Percentiles rank a stretch among this genome's conserved stretches.
Evolutionary conservation across 768 basidiomycete species (phyloP).

Genomic region (Crucibulum laeve): DNA sequence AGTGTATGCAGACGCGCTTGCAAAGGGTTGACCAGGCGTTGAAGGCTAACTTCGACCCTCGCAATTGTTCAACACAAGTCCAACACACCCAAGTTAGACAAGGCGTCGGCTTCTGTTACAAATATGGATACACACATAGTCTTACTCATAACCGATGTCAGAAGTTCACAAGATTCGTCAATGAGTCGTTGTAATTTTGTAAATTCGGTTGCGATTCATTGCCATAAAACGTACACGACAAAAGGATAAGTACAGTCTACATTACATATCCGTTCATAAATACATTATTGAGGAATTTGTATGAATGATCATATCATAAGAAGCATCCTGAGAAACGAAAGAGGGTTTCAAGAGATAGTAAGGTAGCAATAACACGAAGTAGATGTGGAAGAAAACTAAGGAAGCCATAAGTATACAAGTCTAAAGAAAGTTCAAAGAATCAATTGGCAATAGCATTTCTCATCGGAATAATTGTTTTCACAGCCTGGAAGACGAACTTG

Average conservation of each 20-base stretch:
- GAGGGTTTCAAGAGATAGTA: too few relatives aligned
- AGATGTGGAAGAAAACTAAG: constrained; percentile 3
- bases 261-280: constrained; percentile 1
- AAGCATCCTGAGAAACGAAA: too few relatives aligned
- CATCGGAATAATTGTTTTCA: constrained; percentile 43
- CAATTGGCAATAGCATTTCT: constrained; percentile 36
- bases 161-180: too few relatives aligned
- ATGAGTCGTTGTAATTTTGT: too few relatives aligned
- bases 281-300: not conserved
- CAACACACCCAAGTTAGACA: too few relatives aligned
- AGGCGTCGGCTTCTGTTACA: too few relatives aligned
- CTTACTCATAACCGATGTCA: too few relatives aligned
- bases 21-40: too few relatives aligned
- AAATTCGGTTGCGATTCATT: not conserved
- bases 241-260: not conserved
- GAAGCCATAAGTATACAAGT: constrained; percentile 7
- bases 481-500: constrained; percentile 43
- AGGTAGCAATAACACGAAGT: not conserved
- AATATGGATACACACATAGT: too few relatives aligned
- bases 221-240: not conserved
- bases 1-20: too few relatives aligned
- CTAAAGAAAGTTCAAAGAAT: constrained; percentile 19
- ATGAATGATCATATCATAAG: not conserved
- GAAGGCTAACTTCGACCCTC: too few relatives aligned
- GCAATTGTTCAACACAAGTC: too few relatives aligned